Base-by-base conservation (phyloP, 768 basidiomycete genomes). In the Candolleomyces eurysporus region DNA sequence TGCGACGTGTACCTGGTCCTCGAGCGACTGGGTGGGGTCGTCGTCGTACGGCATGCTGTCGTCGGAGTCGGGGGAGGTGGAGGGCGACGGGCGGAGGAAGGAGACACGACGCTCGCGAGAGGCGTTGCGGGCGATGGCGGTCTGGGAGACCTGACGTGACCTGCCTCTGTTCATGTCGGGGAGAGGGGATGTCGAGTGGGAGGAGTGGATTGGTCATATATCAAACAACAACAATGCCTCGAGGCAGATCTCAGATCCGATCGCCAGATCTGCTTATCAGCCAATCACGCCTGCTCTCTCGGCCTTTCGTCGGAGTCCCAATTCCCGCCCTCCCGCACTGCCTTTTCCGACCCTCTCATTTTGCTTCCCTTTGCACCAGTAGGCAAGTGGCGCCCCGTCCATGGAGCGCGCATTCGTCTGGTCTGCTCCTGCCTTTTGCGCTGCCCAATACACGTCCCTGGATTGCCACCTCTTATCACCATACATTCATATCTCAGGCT, bases 1-100 rank as follows among this genome's bases (percentile, higher is more conserved):
- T 7, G 88, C 88, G 66, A 81, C 76, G 67, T 88, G 86, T 42
- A 89, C 79, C 70, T 84, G 84, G 76, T 88, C 88, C 54, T 83
- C 79, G 62, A 89, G 80, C 0, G 84, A 82, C 71, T 52, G 65
- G 69, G 76, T 22, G 75, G 75, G 11, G 71, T 74, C 80, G 67
- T 81, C 81, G 68, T 78, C 78, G 70, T 80, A 79, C 8, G 36
- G 36, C 36, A 36, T 36, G 36, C 36, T 36, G 36, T 36, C 36
- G 68, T 80, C 75, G 71, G 80, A 79, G 68, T 80, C 74, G 4
- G 73, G 72, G 43, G 76, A 73, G 60, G 72, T 65, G 51, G 73
- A 71, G 5, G 73, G 68, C 5, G 72, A 73, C 59, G 64, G 73
- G 36, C 66, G 53, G 68, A 67, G 56, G 70, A 73, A 26, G 63